Base-by-base conservation (phyloP, 73 alveolate genomes). In the Loxodes magnus region DNA sequence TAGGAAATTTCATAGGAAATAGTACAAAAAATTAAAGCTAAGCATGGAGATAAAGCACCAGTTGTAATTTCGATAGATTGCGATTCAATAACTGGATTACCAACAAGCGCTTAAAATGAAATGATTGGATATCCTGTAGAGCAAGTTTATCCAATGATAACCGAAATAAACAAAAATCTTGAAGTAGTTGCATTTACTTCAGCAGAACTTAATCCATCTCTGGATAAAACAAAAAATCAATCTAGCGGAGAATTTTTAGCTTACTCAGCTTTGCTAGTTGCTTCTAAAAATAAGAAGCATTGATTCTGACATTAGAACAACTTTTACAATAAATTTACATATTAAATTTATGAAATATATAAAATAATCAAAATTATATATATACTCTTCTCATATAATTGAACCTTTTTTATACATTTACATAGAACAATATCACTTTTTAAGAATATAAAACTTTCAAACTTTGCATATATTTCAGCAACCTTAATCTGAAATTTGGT, bases 21-120 rank as follows among this genome's bases (percentile, higher is more conserved):
- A 3, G 41, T 55, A 20, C 4, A 5, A 3, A 56, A 55, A 4
- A 21, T 55, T 4, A 20, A 10, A 38, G 2, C 15, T 5, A 31
- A 22, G 15, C 41, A 17, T 28, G 68, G 68, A 3, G 41, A 36
- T 24, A 36, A 55, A 12, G 14, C 35, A 4, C 68, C 68, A 55
- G 68, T 55, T 3, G 41, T 55, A 4, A 6, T 55, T 5, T 35
- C 56, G 3, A 55, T 55, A 3, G 34, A 49, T 38, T 53, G 41
- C 10, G 68, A 55, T 35, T 37, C 68, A 38, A 56, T 55, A 3
- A 37, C 48, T 19, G 68, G 68, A 3, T 20, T 55, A n/a, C 68
- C 68, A 4, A 37, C 57, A 29, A 55, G 68, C 41, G 68, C 68
- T 2, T 55, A 44, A 3, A 55, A 55, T 55, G 68, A 55, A 39